Conservation (phyloP, 768 basidiomycete genomes). For the Leccinum sublutescens region DNA sequence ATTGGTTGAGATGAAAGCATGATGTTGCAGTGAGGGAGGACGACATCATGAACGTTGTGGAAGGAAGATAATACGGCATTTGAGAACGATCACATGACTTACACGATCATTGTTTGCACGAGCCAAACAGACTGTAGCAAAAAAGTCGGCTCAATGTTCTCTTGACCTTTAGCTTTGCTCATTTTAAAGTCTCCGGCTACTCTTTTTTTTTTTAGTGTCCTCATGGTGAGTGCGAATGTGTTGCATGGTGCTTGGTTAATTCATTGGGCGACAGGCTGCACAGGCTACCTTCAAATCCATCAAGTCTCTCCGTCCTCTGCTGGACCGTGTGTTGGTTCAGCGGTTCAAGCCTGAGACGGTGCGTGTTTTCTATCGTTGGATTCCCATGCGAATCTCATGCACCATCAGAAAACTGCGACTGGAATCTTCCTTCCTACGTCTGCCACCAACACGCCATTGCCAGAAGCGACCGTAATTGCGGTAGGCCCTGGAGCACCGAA, state of each 20-base stretch:
- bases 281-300: slow-evolving; percentile 96
- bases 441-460: slow-evolving; percentile 79
- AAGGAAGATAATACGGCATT: neutral
- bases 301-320: slow-evolving; percentile 82
- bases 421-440: slow-evolving; percentile 96
- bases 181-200: slow-evolving; percentile 10
- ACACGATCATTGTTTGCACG: slow-evolving; percentile 22
- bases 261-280: slow-evolving; percentile 51
- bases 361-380: slow-evolving; percentile 29
- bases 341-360: slow-evolving; percentile 96
- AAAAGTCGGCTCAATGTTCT: slow-evolving; percentile 20
- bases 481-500: slow-evolving; percentile 92
- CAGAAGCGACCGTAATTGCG: slow-evolving; percentile 95
- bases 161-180: slow-evolving; percentile 26
- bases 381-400: neutral
- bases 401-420: slow-evolving; percentile 86
- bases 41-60: neutral
- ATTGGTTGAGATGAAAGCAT: neutral
- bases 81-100: slow-evolving; percentile 25
- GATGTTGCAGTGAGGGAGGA: neutral
- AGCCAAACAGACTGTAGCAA: slow-evolving; percentile 25
- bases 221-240: slow-evolving; percentile 27
- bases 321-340: slow-evolving; percentile 97
- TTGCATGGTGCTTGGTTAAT: slow-evolving; percentile 3
- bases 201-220: neutral